Evolutionary conservation across 768 basidiomycete species (phyloP).

Genomic region (Chalciporus sphaerocephalus): DNA sequence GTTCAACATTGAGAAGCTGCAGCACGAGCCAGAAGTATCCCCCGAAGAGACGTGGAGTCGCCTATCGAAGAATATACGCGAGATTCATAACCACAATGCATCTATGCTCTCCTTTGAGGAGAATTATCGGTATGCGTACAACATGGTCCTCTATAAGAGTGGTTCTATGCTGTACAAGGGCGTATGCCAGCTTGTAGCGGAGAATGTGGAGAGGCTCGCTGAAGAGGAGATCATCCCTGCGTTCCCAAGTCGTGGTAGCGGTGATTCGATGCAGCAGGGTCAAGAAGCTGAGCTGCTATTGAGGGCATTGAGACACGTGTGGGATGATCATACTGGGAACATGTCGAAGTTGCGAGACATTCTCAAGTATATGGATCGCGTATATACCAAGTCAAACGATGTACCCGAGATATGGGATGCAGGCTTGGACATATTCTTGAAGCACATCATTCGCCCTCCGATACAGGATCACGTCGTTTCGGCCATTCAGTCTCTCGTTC

Average conservation of each 20-base stretch:
- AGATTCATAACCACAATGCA: constrained; percentile 94
- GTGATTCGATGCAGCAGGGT: constrained; percentile 68
- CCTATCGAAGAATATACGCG: constrained; percentile 79
- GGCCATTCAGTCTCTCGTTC: constrained; percentile 83
- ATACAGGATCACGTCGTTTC: constrained; percentile 79
- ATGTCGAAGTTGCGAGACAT: constrained; percentile 88
- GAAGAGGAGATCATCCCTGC: constrained; percentile 69
- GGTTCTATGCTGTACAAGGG: constrained; percentile 87
- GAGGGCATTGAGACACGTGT: constrained; percentile 77
- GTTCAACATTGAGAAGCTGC: constrained; percentile 6
- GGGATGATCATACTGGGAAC: constrained; percentile 90
- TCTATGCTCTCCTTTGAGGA: constrained; percentile 87
- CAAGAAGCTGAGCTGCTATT: constrained; percentile 83
- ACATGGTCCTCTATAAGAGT: constrained; percentile 84
- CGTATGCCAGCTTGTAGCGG: constrained; percentile 68
- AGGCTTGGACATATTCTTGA: constrained; percentile 78
- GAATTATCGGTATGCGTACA: constrained; percentile 91
- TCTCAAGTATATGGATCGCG: constrained; percentile 96
- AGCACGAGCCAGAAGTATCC: constrained; percentile 76
- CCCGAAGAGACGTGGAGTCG: constrained; percentile 80
- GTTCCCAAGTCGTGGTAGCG: constrained; percentile 69
- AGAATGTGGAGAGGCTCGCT: constrained; percentile 81
- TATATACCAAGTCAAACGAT: constrained; percentile 68
- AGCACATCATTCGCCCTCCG: constrained; percentile 71
- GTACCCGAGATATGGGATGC: constrained; percentile 80